Evolutionary conservation across 2,329 filamentous ascomycete species (phyloP).

Genomic region (Ceratocystis ficicola): DNA sequence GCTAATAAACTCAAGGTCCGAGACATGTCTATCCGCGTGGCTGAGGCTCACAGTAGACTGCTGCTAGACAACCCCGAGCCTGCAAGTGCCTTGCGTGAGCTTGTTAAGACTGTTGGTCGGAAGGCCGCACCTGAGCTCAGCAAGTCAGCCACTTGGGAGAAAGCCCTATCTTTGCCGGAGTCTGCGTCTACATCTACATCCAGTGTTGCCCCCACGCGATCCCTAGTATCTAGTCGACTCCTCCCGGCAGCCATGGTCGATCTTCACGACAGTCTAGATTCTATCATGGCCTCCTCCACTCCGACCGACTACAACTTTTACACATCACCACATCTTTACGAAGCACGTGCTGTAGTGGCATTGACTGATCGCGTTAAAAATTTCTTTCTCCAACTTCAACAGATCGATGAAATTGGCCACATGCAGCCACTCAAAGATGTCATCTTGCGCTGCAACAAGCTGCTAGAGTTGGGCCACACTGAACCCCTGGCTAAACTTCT

Average conservation of each 20-base stretch:
- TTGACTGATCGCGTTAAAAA: conserved; percentile 57
- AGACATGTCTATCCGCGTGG: conserved; percentile 48
- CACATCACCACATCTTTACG: conserved; percentile 60
- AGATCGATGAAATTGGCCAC: conserved; percentile 52
- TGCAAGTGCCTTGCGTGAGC: conserved; percentile 33
- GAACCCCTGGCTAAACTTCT: conserved; percentile 81
- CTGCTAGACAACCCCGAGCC: conserved; percentile 36
- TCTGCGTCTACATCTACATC: neutral
- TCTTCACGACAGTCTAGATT: conserved; percentile 48
- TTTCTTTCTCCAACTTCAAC: conserved; percentile 61
- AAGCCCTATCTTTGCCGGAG: conserved; percentile 23
- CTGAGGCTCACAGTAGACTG: conserved; percentile 46
- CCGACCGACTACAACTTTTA: conserved; percentile 72
- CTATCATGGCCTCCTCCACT: conserved; percentile 30
- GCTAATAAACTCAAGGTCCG: conserved; percentile 35
- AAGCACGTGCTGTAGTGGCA: conserved; percentile 60
- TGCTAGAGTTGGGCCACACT: conserved; percentile 62
- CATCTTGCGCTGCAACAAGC: conserved; percentile 57
- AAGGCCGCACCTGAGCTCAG: conserved; percentile 28
- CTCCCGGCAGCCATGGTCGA: conserved; percentile 55
- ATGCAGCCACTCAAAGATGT: conserved; percentile 73
- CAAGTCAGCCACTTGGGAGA: conserved; percentile 24
- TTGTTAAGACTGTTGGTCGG: conserved; percentile 36
- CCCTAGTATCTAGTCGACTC: conserved; percentile 34
- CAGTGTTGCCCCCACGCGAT: conserved; percentile 29